Base-by-base conservation (phyloP, 495 filamentous ascomycete genomes). In the Tuber magnatum region DNA sequence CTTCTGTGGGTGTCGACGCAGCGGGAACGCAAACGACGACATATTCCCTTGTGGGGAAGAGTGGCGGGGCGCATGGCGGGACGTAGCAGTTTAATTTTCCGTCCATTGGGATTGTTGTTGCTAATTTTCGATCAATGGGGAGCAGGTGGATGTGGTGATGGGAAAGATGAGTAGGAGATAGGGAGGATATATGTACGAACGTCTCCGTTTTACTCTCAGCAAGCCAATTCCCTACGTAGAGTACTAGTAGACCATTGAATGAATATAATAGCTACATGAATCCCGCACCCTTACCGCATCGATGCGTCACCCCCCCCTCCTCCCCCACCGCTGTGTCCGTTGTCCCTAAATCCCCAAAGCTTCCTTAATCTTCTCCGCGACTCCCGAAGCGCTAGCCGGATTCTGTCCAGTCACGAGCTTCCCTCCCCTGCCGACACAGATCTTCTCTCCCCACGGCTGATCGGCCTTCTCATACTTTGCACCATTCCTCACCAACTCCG, bases 321-420 rank as follows among this genome's bases (percentile, higher is more conserved):
- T n/a, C n/a, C n/a, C n/a, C n/a, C n/a, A n/a, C n/a, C 0, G 0
- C 51, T 12, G 12, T 42, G 5, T 32, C n/a, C 9, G 1, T 20
- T 75, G 24, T 71, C 9, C 56, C 43, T 78, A 78, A 40, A 79
- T 35, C 2, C 70, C 68, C 56, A 80, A 71, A 9, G 74, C 77
- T 20, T 71, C 75, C 70, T 81, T 81, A 22, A 81, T 78, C 28
- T 32, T 51, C 84, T 90, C 86, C 0, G 87, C 91, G 69, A 93
- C 84, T 0, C 81, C 86, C 41, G 84, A 85, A 20, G 90, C 91
- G 81, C 88, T 90, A 14, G 86, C 87, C 24, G 92, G 92, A 78
- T 93, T 94, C 85, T 94, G 91, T 0, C 92, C 92, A 3, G 92
- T 93, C 75, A 94, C 91, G 73, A 94, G 73, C 78, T 84, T 85